phyloP scores from a whole-genome alignment of 306 rosid species.

The Trifolium dubium region DNA sequence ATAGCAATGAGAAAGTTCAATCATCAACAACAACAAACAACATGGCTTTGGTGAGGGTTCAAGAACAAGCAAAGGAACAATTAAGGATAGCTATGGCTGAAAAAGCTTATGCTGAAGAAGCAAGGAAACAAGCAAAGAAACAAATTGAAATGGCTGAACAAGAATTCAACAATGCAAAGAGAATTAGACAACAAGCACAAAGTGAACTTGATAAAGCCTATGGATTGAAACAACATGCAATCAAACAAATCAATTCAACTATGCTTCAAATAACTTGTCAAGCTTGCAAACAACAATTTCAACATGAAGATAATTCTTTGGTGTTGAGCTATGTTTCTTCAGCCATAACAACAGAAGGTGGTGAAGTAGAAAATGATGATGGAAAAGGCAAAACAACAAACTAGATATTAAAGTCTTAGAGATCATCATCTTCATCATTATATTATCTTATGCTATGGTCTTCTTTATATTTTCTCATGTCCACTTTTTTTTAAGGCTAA shows the following conservation, averaged over 20 bases:
- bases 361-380: conserved; percentile 51
- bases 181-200: conserved; percentile 83
- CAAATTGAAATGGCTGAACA: conserved; percentile 83
- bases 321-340: conserved; percentile 72
- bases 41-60: conserved; percentile 45
- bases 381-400: conserved; percentile 43
- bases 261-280: conserved; percentile 93
- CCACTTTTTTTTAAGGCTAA: conserved; percentile 32
- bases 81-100: conserved; percentile 82
- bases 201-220: conserved; percentile 78
- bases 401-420: conserved; percentile 9
- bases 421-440: conserved; percentile 2
- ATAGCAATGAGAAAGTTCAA: conserved; percentile 39
- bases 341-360: conserved; percentile 62
- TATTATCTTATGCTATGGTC: conserved; percentile 10
- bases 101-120: conserved; percentile 81
- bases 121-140: conserved; percentile 73
- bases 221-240: conserved; percentile 72
- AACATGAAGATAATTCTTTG: conserved; percentile 59
- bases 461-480: conserved; percentile 32
- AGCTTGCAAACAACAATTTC: conserved; percentile 72
- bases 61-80: conserved; percentile 64
- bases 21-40: background rate
- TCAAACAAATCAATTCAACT: conserved; percentile 76
- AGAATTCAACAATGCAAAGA: conserved; percentile 84